Conservation (phyloP, 1,284 basidiomycete genomes). For the Pulveroboletus ridleyi region DNA sequence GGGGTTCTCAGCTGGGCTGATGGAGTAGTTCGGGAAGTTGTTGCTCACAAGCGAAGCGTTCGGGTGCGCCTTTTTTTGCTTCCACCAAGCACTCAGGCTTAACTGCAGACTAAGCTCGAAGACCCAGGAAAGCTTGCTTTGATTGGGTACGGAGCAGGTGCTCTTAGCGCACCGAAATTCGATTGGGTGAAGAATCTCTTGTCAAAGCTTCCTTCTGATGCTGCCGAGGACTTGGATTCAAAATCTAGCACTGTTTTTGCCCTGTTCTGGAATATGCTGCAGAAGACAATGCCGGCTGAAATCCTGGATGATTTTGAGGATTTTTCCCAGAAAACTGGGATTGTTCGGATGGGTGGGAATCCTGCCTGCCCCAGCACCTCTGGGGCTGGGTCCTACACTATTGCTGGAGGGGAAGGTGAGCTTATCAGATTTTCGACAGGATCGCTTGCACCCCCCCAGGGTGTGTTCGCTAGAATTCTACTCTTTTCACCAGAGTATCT, state of each 20-base stretch:
- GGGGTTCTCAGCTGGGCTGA: background rate
- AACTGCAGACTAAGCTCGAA: background rate
- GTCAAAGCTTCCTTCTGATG: too few species aligned
- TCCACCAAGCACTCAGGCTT: background rate
- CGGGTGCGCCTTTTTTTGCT: background rate
- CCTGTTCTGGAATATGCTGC: background rate
- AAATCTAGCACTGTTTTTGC: background rate
- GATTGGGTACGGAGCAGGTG: background rate
- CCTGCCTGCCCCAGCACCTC: too few species aligned
- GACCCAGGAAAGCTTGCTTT: constrained; percentile 2
- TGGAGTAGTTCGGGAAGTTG: background rate
- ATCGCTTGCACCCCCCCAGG: background rate
- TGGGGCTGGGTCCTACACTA: too few species aligned
- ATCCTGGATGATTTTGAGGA: background rate
- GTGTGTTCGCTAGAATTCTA: background rate
- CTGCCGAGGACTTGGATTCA: background rate
- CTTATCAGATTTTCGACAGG: too few species aligned
- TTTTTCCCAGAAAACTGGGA: background rate
- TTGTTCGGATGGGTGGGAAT: background rate
- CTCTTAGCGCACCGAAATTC: background rate
- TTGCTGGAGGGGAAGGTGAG: too few species aligned
- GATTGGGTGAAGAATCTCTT: background rate
- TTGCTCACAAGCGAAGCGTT: background rate
- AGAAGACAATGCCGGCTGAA: background rate
- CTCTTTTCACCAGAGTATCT: too few species aligned